Conservation (phyloP, 805 yeast genomes). For the Starmerella tilneyi region DNA sequence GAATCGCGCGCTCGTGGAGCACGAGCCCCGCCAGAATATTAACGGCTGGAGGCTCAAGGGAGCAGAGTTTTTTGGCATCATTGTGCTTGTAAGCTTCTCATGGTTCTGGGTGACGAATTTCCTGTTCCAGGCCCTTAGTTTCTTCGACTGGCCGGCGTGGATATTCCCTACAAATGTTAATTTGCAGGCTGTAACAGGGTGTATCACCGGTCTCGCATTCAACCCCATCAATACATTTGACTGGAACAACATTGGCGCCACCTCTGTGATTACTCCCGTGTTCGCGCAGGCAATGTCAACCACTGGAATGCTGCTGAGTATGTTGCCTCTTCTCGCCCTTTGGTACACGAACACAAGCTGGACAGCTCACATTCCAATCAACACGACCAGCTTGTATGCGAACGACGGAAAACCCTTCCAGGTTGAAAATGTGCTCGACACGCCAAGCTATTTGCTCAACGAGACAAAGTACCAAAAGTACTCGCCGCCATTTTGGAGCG, state of each 20-base stretch:
- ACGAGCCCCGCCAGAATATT: conserved; percentile 29
- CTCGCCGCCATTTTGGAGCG: conserved; percentile 51
- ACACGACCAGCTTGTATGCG: conserved; percentile 34
- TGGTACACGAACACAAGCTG: conserved; percentile 42
- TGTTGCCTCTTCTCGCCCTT: conserved; percentile 28
- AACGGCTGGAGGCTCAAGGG: conserved; percentile 55
- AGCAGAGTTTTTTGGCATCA: conserved; percentile 41
- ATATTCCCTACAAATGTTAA: conserved; percentile 45
- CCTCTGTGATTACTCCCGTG: conserved; percentile 37
- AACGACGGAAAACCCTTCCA: conserved; percentile 39
- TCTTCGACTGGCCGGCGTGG: conserved; percentile 58
- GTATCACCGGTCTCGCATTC: conserved; percentile 35
- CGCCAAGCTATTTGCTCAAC: conserved; percentile 33
- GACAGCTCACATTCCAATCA: conserved; percentile 44
- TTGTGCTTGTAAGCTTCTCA: conserved; percentile 37
- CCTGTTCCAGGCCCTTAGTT: conserved; percentile 50
- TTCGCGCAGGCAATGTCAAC: conserved; percentile 32
- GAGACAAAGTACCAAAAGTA: conserved; percentile 37
- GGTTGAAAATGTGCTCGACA: conserved; percentile 37
- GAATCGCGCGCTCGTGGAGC: conserved; percentile 34
- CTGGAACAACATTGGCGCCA: conserved; percentile 34
- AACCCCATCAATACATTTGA: conserved; percentile 42
- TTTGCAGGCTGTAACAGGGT: conserved; percentile 55
- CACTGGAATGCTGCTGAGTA: conserved; percentile 34
- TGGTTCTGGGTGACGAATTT: conserved; percentile 66